Evolutionary conservation across 306 rosid species (phyloP), one percentile per base, ranked within the genome.

Genomic region (Trifolium repens): DNA sequence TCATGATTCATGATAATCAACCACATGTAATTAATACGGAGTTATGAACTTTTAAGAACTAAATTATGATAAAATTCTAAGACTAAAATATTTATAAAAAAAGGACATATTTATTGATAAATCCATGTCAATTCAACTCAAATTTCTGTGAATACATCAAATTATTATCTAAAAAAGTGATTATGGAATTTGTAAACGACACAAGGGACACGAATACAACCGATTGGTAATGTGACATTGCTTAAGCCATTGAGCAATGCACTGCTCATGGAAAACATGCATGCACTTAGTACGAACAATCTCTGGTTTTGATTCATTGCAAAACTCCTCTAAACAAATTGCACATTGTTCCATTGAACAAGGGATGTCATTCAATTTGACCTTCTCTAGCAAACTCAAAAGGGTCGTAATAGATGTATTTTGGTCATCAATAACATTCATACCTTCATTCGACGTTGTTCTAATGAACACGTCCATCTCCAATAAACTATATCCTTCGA

Each of bases 311-410:
- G 44, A 26, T 26, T 27, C 77, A 8, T 42, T 1, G 24, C 12
- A 10, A n/a, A 58, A 73, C 26, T 73, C 69, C 43, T 58, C 77
- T 40, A 73, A 73, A 44, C 67, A 73, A 40, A 73, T 73, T 15
- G 58, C 5, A 27, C 78, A 60, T 13, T 8, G n/a, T 11, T 71
- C 39, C 53, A 12, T 12, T 6, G 14, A 1, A n/a, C 13, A 73
- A 59, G 2, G 0, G 3, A 19, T 9, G 4, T 16, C 32, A 0
- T 30, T 37, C 5, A 37, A 4, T 58, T 22, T 2, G 0, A 58
- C 6, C 30, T 40, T 42, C 57, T 39, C 9, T 6, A 71, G 17
- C 5, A 30, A 55, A 54, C 39, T 9, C 8, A 13, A 49, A 49
- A 6, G 19, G 7, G 55, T 49, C 15, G 13, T 2, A 43, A 10